Percentiles rank a stretch among this genome's conserved stretches.
phyloP scores from a whole-genome alignment of 176 grass and related monocot genomes.

The Carex kokanica region DNA sequence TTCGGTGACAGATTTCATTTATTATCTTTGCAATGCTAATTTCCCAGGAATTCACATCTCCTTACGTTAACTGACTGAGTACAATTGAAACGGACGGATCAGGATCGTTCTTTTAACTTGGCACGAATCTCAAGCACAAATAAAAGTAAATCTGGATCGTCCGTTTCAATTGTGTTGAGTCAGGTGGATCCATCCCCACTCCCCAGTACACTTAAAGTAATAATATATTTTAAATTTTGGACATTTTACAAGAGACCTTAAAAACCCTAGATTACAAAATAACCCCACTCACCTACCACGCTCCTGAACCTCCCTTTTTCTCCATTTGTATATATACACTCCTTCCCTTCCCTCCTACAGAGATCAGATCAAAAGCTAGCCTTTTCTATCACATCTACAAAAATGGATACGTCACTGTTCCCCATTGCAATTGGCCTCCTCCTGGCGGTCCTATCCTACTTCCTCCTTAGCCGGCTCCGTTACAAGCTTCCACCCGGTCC shows the following conservation, averaged over 20 bases:
- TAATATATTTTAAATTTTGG: neutral
- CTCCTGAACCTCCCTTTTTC: neutral
- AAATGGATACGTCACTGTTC: conserved; percentile 42
- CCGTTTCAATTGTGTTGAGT: no score
- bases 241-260: neutral
- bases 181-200: no score
- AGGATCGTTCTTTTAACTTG: no score
- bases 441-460: conserved; percentile 15
- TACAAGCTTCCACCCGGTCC: conserved; percentile 56
- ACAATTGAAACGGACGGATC: no score
- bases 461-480: conserved; percentile 33
- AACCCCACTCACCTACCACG: conserved; percentile 1
- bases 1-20: neutral
- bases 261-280: neutral
- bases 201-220: no score
- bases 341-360: neutral
- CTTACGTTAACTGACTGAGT: no score
- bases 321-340: neutral
- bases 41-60: no score
- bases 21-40: neutral
- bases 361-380: neutral
- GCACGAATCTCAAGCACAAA: no score
- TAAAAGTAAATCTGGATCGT: no score
- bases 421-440: conserved; percentile 28
- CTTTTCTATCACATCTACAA: neutral